Percentiles rank a stretch among this genome's conserved stretches.
These are phyloP conservation scores for Fusarium chaquense DNA, from an alignment of 2,329 filamentous ascomycete genomes.

Conservation along the genomic window DNA sequence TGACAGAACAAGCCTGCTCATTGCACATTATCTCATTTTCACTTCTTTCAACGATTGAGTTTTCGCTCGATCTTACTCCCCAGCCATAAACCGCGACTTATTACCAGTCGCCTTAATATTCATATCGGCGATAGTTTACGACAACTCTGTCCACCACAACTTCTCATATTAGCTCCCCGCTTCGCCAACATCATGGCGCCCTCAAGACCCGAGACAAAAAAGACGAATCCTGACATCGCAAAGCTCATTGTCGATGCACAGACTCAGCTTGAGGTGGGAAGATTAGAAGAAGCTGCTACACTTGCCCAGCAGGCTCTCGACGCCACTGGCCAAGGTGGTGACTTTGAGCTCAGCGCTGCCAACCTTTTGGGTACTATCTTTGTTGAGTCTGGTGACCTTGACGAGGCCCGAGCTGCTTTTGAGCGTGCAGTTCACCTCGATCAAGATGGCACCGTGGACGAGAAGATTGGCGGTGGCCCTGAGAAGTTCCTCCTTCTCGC, in stretches of 20 bases:
- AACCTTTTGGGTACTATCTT: conserved; percentile 85
- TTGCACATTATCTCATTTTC: conserved; percentile 10
- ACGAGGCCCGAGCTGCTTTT: conserved; percentile 79
- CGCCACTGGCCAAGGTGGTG: conserved; percentile 58
- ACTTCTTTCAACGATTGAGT: conserved; percentile 8
- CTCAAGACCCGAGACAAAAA: conserved; percentile 55
- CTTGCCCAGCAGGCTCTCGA: conserved; percentile 60
- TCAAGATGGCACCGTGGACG: conserved; percentile 76
- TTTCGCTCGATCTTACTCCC: background rate
- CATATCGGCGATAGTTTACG: background rate
- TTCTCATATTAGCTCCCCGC: conserved; percentile 16
- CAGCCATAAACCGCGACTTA: background rate
- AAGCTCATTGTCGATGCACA: conserved; percentile 56
- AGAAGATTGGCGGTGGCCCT: conserved; percentile 81
- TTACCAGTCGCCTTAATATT: background rate
- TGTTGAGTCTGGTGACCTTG: conserved; percentile 84
- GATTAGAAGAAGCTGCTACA: conserved; percentile 55
- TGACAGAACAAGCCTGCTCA: conserved; percentile 30
- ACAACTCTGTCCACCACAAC: background rate
- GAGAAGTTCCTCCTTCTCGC: conserved; percentile 97
- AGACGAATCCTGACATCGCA: conserved; percentile 51
- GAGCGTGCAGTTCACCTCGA: conserved; percentile 80
- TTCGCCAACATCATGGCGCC: conserved; percentile 55
- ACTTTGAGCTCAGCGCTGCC: conserved; percentile 72
- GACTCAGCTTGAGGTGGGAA: conserved; percentile 58